Evolutionary conservation across 1,284 basidiomycete species (phyloP), one percentile per base, ranked within the genome.

Genomic region (Malassezia globosa): DNA sequence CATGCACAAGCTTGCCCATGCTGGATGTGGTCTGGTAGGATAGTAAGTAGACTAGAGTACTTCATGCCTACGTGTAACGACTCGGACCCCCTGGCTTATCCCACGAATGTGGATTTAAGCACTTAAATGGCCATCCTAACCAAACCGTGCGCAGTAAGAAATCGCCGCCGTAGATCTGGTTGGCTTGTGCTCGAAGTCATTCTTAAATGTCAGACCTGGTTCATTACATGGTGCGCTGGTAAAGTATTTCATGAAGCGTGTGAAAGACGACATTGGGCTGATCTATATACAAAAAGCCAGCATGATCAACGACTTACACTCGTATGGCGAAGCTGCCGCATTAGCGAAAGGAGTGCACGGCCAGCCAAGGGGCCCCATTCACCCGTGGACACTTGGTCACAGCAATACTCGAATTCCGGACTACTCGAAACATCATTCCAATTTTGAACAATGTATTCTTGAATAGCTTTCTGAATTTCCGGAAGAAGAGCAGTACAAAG

Each of bases 401-500:
- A 68, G 52, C 67, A 69, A 7, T 54, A 42, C 18, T 66, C 66
- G 48, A 70, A 70, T 47, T 63, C 63, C 4, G 44, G 39, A 29
- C 60, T 61, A 33, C 49, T 39, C 29, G 56, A 46, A 3, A 70
- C 66, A 5, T 37, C 50, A 10, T 59, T 44, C 64, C 64, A 67
- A 38, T 65, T 44, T 25, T 60, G 55, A 33, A 61, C 29, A 33
- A 70, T 65, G 42, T 61, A 69, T 19, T 56, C 44, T 52, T 63
- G 62, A 49, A 70, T 60, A 7, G 48, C 41, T 2, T 48, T 44
- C 29, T 70, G 66, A 29, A 70, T 47, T 21, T 62, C 58, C 11
- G 51, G 48, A 36, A 64, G 66, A 19, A 65, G 54, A 22, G 54
- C 48, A 21, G 63, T 66, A 13, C 72, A 83, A 45, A 85, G 78